Evolutionary conservation across 805 yeast genomes (phyloP).

Genomic region (Starmerella bombicola): DNA sequence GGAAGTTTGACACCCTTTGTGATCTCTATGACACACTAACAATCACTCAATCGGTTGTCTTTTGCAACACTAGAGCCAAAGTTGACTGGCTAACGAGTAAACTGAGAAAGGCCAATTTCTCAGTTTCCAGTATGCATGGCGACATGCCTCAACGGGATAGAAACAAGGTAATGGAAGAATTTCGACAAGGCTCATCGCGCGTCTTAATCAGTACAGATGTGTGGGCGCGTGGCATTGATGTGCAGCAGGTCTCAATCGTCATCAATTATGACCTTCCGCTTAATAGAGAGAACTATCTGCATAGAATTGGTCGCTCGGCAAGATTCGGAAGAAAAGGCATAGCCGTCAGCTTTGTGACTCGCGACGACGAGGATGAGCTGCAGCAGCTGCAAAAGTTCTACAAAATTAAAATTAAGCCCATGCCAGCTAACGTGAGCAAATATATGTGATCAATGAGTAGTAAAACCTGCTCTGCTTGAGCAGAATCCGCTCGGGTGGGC

Average conservation of each 20-base stretch:
- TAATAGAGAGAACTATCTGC: slow-evolving; percentile 90
- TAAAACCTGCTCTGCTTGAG: too few species aligned
- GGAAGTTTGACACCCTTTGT: slow-evolving; percentile 88
- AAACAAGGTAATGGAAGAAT: slow-evolving; percentile 89
- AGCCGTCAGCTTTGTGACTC: slow-evolving; percentile 86
- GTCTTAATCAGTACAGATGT: slow-evolving; percentile 92
- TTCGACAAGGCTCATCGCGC: slow-evolving; percentile 85
- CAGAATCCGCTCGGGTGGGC: too few species aligned
- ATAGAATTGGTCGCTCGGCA: slow-evolving; percentile 96
- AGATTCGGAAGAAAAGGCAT: slow-evolving; percentile 95
- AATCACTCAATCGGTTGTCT: slow-evolving; percentile 93
- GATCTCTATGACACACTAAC: slow-evolving; percentile 91
- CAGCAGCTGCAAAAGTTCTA: slow-evolving; percentile 79
- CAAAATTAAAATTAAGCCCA: slow-evolving; percentile 76
- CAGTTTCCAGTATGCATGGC: slow-evolving; percentile 93
- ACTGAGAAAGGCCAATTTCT: slow-evolving; percentile 68
- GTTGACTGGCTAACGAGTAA: slow-evolving; percentile 82
- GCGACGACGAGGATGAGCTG: slow-evolving; percentile 60
- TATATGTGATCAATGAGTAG: too few species aligned
- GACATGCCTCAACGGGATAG: slow-evolving; percentile 93
- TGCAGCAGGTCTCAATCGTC: slow-evolving; percentile 92
- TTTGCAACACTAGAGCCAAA: slow-evolving; percentile 92
- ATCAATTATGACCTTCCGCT: slow-evolving; percentile 89
- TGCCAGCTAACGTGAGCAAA: slow-evolving; percentile 61
- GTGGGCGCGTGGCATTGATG: slow-evolving; percentile 97